phyloP scores from a whole-genome alignment of 345 rosid species.

The Mallotus nudiflorus region DNA sequence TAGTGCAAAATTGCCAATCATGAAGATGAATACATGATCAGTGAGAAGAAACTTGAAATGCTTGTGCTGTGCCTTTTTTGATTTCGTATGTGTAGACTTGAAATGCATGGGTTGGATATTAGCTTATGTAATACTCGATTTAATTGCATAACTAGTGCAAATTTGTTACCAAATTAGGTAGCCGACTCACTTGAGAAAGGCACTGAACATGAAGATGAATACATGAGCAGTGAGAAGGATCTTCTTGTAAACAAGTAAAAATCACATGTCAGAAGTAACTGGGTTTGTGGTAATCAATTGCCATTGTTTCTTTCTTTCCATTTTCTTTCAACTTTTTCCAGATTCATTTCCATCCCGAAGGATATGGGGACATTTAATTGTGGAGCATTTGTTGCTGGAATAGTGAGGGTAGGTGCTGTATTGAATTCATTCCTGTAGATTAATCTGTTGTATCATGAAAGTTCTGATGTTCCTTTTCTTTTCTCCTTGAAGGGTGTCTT shows the following conservation, averaged over 20 bases:
- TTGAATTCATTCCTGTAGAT: constrained; percentile 10
- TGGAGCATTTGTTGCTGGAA: constrained; percentile 99
- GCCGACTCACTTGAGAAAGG: constrained; percentile 99
- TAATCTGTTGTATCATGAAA: constrained; percentile 11
- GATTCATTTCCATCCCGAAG: constrained; percentile 95
- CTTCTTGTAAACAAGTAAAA: constrained; percentile 90
- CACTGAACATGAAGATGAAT: constrained; percentile 98
- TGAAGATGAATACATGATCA: no score
- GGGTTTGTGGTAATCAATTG: background rate
- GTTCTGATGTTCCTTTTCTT: constrained; percentile 18
- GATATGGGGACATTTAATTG: constrained; percentile 99
- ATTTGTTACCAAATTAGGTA: constrained; percentile 44
- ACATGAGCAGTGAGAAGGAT: constrained; percentile 99
- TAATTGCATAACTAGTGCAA: background rate
- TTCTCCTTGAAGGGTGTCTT: constrained; percentile 73
- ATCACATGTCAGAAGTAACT: background rate
- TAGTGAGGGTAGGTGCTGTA: constrained; percentile 63
- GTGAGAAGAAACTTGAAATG: no score
- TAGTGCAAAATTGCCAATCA: no score
- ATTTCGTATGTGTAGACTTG: background rate
- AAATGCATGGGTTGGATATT: background rate
- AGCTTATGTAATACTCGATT: background rate
- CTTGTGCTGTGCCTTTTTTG: no score
- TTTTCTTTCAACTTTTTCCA: background rate
- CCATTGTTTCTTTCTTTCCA: background rate